Percentiles rank a stretch among this genome's conserved stretches.
Conservation (phyloP, 129 eudicot genomes). For the Centrapalus pauciflorus region DNA sequence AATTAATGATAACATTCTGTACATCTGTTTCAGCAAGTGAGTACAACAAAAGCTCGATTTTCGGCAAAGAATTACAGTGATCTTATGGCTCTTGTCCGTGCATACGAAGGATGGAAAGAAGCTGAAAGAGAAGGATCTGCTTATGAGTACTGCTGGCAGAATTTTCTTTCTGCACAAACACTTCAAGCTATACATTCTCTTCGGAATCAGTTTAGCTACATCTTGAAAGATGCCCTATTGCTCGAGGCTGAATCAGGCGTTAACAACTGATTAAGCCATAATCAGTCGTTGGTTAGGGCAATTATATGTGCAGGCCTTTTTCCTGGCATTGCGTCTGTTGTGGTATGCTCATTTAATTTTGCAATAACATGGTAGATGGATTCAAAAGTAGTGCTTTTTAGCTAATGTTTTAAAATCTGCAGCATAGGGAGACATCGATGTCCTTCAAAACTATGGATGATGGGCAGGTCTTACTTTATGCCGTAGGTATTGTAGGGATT, state of each 20-base stretch:
- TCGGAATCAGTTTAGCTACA: no score
- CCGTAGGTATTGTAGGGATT: conserved; percentile 46
- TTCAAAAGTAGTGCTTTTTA: no score
- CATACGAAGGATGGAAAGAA: no score
- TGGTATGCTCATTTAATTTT: no score
- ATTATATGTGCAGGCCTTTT: conserved; percentile 76
- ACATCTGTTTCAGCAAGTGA: conserved; percentile 49
- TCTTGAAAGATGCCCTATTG: conserved; percentile 57
- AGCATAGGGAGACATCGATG: conserved; percentile 98
- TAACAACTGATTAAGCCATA: conserved; percentile 60
- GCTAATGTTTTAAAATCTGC: conserved; percentile 30
- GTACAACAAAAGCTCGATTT: conserved; percentile 68
- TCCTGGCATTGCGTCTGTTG: conserved; percentile 73
- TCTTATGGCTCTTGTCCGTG: conserved; percentile 88
- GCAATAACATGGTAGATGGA: no score
- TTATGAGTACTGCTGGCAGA: no score
- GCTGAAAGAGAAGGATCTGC: no score
- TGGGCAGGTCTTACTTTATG: conserved; percentile 86
- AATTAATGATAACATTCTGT: conserved; percentile 8
- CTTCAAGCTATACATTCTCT: no score
- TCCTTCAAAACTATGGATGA: conserved; percentile 98
- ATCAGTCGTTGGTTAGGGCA: conserved; percentile 72
- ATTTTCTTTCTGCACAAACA: no score
- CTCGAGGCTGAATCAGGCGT: conserved; percentile 45
- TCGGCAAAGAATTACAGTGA: conserved; percentile 85